These are phyloP conservation scores for Fraxinus baroniana DNA, from an alignment of 305 asterid species.

Conservation along the genomic window DNA sequence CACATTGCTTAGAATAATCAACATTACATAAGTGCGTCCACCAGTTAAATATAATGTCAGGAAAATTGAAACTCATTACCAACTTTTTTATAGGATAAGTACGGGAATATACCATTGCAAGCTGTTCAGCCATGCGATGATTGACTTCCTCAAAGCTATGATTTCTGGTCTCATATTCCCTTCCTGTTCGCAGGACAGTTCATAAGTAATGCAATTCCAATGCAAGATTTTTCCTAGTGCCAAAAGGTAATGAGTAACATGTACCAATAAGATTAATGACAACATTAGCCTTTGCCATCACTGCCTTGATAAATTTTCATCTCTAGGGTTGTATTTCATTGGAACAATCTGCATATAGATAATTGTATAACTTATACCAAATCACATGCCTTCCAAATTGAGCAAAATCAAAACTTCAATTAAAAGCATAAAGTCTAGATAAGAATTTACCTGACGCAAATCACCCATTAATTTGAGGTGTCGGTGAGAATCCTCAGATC, in stretches of 20 bases:
- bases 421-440: background rate
- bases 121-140: conserved; percentile 79
- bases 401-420: background rate
- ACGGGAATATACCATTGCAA: conserved; percentile 63
- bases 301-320: conserved; percentile 82
- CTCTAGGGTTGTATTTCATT: conserved; percentile 88
- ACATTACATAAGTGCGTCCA: background rate
- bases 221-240: background rate
- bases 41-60: background rate
- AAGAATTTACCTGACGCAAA: conserved; percentile 80
- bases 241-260: conserved; percentile 12
- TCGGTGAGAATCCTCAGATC: conserved; percentile 85
- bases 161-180: conserved; percentile 93
- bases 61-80: background rate
- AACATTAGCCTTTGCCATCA: conserved; percentile 97
- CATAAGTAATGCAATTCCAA: conserved; percentile 18
- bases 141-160: conserved; percentile 91
- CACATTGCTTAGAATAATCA: background rate
- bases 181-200: conserved; percentile 50
- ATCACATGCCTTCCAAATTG: conserved; percentile 6
- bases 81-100: background rate
- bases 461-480: conserved; percentile 99
- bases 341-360: conserved; percentile 77
- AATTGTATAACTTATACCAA: conserved; percentile 13
- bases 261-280: conserved; percentile 92